Base-by-base conservation (phyloP, 2,329 filamentous ascomycete species). In the Ceratocystis albifundus region DNA sequence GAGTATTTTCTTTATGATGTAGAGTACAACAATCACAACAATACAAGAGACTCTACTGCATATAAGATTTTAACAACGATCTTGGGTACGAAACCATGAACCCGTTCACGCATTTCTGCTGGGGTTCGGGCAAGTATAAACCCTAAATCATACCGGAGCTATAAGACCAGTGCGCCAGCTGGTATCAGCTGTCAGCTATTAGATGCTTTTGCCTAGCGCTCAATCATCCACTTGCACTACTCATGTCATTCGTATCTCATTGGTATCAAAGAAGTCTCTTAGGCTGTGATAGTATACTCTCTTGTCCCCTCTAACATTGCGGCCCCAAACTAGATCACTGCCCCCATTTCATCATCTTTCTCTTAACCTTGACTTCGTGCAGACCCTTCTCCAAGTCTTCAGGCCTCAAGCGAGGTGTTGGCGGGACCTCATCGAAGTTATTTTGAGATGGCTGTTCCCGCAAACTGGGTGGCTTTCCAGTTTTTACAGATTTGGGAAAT, bases 301-400 rank as follows among this genome's bases (percentile, higher is more conserved):
- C 5, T 25, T 7, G 10, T n/a, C 53, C 28, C 53, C 7, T 17
- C 28, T 7, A 59, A 30, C 15, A 30, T 1, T 12, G 7, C 28
- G 30, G 6, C 3, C n/a, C 3, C 10, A 63, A 62, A 46, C 15
- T 50, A 69, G 53, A 70, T 70, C 68, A 69, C 67, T 59, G 67
- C 22, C 70, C 71, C 74, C 64, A 66, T 30, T 66, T 68, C 64
- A 64, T 65, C 17, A 36, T 63, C 55, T 68, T 68, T 48, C 53
- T 61, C 63, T 74, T 75, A 20, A 72, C 70, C 71, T 77, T 76
- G 64, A 73, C 73, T 61, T 76, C 73, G 2, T 74, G 72, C 25
- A 79, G 70, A 0, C 81, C 84, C 70, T 87, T 87, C 71, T 87
- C 84, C 45, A 86, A 68, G 73, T 87, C 84, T 59, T 80, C 78